phyloP scores from a whole-genome alignment of 164 flowering plant species.

The Santalum album region DNA sequence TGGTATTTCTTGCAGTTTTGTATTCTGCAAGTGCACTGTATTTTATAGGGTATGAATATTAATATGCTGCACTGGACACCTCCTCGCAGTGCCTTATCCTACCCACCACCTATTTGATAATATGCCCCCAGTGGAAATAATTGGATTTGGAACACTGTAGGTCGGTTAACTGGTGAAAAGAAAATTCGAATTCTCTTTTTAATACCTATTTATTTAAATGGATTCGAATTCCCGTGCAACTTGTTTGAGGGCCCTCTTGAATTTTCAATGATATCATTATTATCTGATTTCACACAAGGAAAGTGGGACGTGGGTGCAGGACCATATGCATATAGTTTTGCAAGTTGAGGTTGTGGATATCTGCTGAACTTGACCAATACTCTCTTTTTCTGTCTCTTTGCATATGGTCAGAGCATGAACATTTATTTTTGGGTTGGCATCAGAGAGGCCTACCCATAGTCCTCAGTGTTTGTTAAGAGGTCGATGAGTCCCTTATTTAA shows the following conservation, averaged over 20 bases:
- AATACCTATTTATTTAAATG: no score
- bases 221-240: constrained; percentile 2
- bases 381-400: constrained; percentile 31
- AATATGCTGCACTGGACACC: neutral
- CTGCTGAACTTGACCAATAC: constrained; percentile 23
- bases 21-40: neutral
- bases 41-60: neutral
- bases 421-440: constrained; percentile 18
- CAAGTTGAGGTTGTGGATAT: constrained; percentile 44
- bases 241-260: constrained; percentile 1
- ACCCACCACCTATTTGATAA: constrained; percentile 3
- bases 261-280: constrained; percentile 14
- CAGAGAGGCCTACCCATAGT: constrained; percentile 8
- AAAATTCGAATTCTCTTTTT: constrained; percentile 18
- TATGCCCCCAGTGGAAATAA: constrained; percentile 13
- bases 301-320: constrained; percentile 16
- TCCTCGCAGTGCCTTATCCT: constrained; percentile 8
- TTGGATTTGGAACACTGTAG: neutral
- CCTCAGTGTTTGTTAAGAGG: constrained; percentile 8
- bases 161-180: constrained; percentile 11
- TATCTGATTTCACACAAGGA: constrained; percentile 7
- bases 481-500: constrained; percentile 1
- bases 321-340: constrained; percentile 22
- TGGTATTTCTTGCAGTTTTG: neutral
- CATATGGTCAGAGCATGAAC: constrained; percentile 24